Evolutionary conservation across 257 asterid species (phyloP).

Genomic region (Plantago ovata): DNA sequence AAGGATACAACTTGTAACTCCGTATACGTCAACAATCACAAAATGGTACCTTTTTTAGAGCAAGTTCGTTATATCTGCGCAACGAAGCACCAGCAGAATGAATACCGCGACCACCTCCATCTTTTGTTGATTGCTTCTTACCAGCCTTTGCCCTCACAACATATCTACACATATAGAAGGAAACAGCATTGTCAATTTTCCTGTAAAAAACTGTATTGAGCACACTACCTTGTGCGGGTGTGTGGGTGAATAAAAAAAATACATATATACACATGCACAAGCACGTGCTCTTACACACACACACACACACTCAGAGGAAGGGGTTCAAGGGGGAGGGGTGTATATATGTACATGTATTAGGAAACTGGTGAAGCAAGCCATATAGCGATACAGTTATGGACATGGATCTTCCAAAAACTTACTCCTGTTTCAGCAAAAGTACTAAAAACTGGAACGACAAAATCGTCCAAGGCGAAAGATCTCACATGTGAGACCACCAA

Average conservation of each 20-base stretch:
- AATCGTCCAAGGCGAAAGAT: too few species aligned
- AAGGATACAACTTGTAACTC: conserved; percentile 8
- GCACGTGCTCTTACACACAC: too few species aligned
- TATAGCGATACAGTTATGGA: too few species aligned
- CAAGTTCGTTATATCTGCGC: conserved; percentile 91
- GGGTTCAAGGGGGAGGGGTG: too few species aligned
- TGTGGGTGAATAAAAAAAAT: too few species aligned
- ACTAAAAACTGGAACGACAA: neutral
- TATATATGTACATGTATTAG: too few species aligned
- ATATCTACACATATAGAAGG: conserved; percentile 61
- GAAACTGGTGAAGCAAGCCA: too few species aligned
- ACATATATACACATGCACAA: too few species aligned
- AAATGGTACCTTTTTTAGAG: conserved; percentile 64
- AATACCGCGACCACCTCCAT: conserved; percentile 68
- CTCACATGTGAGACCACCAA: too few species aligned
- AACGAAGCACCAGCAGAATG: conserved; percentile 99
- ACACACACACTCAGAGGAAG: too few species aligned
- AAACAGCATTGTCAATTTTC: conserved; percentile 2
- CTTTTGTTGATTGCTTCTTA: conserved; percentile 88
- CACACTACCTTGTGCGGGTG: too few species aligned
- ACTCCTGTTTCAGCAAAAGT: neutral
- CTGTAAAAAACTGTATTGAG: neutral
- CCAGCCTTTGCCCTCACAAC: conserved; percentile 99
- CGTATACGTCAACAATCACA: conserved; percentile 4
- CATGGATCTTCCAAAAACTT: too few species aligned